A percentile compares a stretch with the other conserved stretches of the same genome.
Evolutionary conservation across 1,139 yeast genomes (phyloP).

Genomic region (Hansenula anomala): DNA sequence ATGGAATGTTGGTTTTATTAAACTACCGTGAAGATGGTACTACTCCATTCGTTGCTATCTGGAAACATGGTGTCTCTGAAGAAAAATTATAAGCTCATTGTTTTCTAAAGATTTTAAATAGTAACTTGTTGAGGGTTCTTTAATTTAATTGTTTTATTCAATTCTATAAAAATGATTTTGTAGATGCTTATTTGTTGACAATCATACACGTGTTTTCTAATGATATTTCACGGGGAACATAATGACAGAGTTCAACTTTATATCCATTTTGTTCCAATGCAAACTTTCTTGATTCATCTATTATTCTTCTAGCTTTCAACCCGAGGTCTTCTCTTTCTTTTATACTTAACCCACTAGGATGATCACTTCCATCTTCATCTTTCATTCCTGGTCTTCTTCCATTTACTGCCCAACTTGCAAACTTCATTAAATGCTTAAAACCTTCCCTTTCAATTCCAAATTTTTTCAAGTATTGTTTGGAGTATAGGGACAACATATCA

Average conservation of each 20-base stretch:
- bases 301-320: conserved; percentile 57
- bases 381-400: conserved; percentile 44
- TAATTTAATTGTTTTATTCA: background rate
- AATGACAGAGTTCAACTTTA: conserved; percentile 48
- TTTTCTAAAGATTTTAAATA: too few relatives aligned
- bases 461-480: conserved; percentile 20
- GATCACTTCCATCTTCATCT: conserved; percentile 33
- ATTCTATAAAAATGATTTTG: background rate
- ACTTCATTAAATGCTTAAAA: conserved; percentile 53
- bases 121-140: too few relatives aligned
- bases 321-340: conserved; percentile 57
- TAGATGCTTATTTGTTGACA: conserved; percentile 13
- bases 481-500: conserved; percentile 11
- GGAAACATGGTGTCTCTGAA: conserved; percentile 96
- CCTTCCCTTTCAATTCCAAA: conserved; percentile 29
- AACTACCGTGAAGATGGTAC: conserved; percentile 99
- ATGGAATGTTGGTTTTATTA: conserved; percentile 94
- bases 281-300: conserved; percentile 63
- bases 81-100: conserved; percentile 66
- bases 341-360: conserved; percentile 37
- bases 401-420: conserved; percentile 87
- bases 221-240: conserved; percentile 54
- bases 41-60: conserved; percentile 95
- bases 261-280: conserved; percentile 33
- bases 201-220: conserved; percentile 68